Evolutionary conservation across 345 rosid species (phyloP), one percentile per base, ranked within the genome.

Genomic region (Euphorbia tirucalli): DNA sequence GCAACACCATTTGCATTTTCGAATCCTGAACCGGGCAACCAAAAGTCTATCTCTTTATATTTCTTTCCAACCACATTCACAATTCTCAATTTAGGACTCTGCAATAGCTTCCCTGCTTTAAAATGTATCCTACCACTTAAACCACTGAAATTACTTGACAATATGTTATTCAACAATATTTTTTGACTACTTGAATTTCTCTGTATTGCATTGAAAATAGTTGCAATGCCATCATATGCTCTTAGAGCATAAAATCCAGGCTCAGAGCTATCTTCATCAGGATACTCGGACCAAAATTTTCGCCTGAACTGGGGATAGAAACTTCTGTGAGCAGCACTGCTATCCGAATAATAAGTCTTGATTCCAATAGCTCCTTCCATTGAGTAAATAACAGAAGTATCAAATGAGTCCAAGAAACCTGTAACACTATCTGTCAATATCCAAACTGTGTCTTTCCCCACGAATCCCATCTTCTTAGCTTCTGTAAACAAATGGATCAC

Each of bases 311-410:
- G 70, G 22, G 57, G 35, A 25, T 52, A 43, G 60, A 88, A 82
- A 22, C 44, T 72, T 25, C 3, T 30, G 66, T 75, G 78, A 30
- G 72, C 39, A 35, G 10, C 60, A 16, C 43, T 56, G 4, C 27
- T 46, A 18, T 79, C 63, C 1, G 78, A 25, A 71, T 66, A 78
- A 55, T 77, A 64, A 0, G 69, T 44, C 68, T 75, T 80, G 80
- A 88, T 74, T 72, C 86, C 88, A 21, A 86, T 31, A 44, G 81
- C 70, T 14, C 88, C 92, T 78, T 81, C 71, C 83, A 86, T 81
- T 9, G 83, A 75, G 58, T 79, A 69, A 54, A 83, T 71, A 57
- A 82, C 84, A 0, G 88, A 77, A 21, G 72, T 54, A 63, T 81
- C 56, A 65, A 81, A 8, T 1, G 82, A 79, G 59, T 84, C 88